Percentiles rank a stretch among this genome's conserved stretches.
Conservation (phyloP, 352 stramenopile species). For the Globisporangium cederbergense region DNA sequence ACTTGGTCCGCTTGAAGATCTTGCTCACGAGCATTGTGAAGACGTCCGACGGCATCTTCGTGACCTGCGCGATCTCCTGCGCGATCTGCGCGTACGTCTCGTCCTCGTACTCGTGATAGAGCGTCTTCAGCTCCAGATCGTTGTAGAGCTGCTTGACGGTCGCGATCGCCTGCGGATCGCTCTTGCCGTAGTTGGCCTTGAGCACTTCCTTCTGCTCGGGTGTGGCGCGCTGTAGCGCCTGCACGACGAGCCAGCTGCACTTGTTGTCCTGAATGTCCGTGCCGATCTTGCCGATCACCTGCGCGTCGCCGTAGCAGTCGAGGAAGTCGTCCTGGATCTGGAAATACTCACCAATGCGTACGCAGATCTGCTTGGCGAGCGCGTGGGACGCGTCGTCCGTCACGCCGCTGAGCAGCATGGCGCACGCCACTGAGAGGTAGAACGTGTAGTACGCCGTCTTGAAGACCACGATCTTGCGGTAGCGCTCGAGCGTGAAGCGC, state of each 20-base stretch:
- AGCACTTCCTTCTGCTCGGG: slow-evolving; percentile 75
- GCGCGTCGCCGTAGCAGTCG: slow-evolving; percentile 95
- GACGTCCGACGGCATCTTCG: slow-evolving; percentile 86
- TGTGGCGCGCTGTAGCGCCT: slow-evolving; percentile 84
- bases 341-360: slow-evolving; percentile 98
- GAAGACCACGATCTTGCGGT: slow-evolving; percentile 95
- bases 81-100: slow-evolving; percentile 86
- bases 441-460: slow-evolving; percentile 99
- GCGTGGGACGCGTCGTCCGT: slow-evolving; percentile 69
- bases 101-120: slow-evolving; percentile 95
- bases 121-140: slow-evolving; percentile 83
- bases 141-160: slow-evolving; percentile 94
- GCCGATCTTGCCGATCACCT: slow-evolving; percentile 92
- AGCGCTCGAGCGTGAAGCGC: slow-evolving; percentile 93
- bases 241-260: slow-evolving; percentile 97
- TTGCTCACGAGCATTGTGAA: slow-evolving; percentile 94
- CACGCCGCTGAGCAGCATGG: slow-evolving; percentile 89
- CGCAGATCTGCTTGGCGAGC: slow-evolving; percentile 92
- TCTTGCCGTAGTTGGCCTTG: slow-evolving; percentile 92
- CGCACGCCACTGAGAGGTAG: slow-evolving; percentile 94
- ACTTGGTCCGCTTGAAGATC: slow-evolving; percentile 98
- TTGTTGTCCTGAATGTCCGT: slow-evolving; percentile 99
- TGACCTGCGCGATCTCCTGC: slow-evolving; percentile 75
- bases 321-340: slow-evolving; percentile 99
- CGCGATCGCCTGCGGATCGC: slow-evolving; percentile 72